Evolutionary conservation across 1,139 yeast genomes (phyloP).

Genomic region (Nakaseomyces uthaithaninus): DNA sequence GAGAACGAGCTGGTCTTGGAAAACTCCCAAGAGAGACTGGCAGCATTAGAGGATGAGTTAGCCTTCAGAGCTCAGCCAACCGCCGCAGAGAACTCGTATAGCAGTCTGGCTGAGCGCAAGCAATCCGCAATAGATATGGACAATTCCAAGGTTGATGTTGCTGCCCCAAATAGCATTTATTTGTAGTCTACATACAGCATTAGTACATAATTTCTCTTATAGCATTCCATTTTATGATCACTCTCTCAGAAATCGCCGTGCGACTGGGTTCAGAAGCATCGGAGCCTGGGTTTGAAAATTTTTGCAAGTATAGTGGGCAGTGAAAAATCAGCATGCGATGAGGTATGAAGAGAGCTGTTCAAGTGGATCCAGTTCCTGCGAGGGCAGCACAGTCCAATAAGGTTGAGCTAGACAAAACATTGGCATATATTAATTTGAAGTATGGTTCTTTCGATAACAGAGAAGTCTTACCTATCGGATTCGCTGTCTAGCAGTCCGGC

Average conservation of each 20-base stretch:
- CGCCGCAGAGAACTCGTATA: constrained; percentile 6
- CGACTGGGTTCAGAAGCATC: too few relatives aligned
- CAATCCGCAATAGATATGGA: constrained; percentile 9
- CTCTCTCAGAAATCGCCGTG: too few relatives aligned
- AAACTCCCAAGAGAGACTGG: constrained; percentile 33
- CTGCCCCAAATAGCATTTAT: constrained; percentile 8
- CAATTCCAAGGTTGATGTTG: constrained; percentile 8
- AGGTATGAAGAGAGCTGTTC: too few relatives aligned
- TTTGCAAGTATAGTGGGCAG: too few relatives aligned
- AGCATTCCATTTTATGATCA: neutral
- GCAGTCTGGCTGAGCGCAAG: constrained; percentile 4
- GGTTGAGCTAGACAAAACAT: too few relatives aligned
- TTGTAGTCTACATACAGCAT: neutral
- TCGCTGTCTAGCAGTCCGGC: constrained; percentile 58
- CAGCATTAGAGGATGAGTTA: constrained; percentile 31
- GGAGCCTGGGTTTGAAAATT: too few relatives aligned
- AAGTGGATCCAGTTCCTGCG: too few relatives aligned
- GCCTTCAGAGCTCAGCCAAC: constrained; percentile 14
- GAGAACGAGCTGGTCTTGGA: constrained; percentile 34
- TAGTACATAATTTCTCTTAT: neutral
- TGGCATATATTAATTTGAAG: too few relatives aligned
- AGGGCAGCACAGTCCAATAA: too few relatives aligned
- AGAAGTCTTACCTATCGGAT: constrained; percentile 68
- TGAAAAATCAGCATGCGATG: too few relatives aligned
- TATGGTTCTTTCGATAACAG: constrained; percentile 82